Evolutionary conservation across 2,329 filamentous ascomycete genomes (phyloP).

Genomic region (Fusarium sp.): DNA sequence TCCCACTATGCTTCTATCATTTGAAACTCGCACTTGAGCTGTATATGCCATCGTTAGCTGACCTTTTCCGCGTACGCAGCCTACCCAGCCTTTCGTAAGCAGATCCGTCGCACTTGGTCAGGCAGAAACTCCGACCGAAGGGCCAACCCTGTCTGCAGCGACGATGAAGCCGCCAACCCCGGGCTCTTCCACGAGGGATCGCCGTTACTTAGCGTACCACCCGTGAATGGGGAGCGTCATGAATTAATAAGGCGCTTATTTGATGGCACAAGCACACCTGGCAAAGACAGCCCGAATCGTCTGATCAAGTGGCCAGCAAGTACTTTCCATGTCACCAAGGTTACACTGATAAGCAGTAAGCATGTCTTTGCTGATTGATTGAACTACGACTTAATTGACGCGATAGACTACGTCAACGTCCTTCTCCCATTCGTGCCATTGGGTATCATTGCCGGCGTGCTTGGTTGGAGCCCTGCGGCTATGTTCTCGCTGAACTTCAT

Average conservation of each 20-base stretch:
- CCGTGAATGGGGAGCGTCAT: conserved; percentile 6
- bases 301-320: conserved; percentile 60
- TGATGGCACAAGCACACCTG: conserved; percentile 56
- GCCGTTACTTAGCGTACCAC: neutral
- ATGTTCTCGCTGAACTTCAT: conserved; percentile 84
- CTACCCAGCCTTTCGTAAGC: too few species aligned
- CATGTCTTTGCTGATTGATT: conserved; percentile 30
- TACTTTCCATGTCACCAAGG: conserved; percentile 66
- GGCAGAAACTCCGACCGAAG: conserved; percentile 8
- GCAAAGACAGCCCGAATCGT: conserved; percentile 60
- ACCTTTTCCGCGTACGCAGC: neutral
- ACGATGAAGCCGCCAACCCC: conserved; percentile 5
- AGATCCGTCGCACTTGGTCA: too few species aligned
- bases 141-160: neutral
- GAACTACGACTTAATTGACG: conserved; percentile 5
- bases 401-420: conserved; percentile 71
- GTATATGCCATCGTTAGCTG: neutral
- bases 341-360: conserved; percentile 69
- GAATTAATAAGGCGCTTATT: conserved; percentile 11
- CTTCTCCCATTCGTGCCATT: conserved; percentile 78
- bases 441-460: conserved; percentile 73
- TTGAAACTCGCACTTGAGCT: conserved; percentile 2
- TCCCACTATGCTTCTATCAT: conserved; percentile 4
- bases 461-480: conserved; percentile 71
- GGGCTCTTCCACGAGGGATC: conserved; percentile 4